Base-by-base conservation (phyloP, 108 stramenopile species). In the Cyclotella cryptica region DNA sequence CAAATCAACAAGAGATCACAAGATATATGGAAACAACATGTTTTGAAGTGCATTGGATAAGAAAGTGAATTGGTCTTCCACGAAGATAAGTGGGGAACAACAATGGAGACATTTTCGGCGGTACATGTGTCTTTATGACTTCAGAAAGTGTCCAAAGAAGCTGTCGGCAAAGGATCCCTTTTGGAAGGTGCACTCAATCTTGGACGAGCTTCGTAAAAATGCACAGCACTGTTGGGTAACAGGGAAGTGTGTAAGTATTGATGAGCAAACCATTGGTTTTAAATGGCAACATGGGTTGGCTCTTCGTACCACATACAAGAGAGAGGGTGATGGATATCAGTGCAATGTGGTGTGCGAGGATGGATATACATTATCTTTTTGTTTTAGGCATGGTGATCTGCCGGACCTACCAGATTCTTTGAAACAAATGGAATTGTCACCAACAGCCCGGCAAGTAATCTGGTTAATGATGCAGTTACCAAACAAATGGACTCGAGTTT, bases 181-280 rank as follows among this genome's bases (percentile, higher is more conserved):
- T 7, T 72, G 59, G 59, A 72, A 72, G 61, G 60, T 72, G 22
- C 43, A 10, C 10, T 6, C n/a, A 21, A 21, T 72, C 0, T 14
- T 72, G 7, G 35, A 49, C 0, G 28, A 44, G 0, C 27, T 74
- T 17, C 39, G 51, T 19, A 64, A 54, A 12, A 61, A 66, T 21
- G 10, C 41, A 19, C 26, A 54, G 63, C 10, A 22, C 12, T 53
- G 49, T 47, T 74, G 74, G 74, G 40, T 74, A 0, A 52, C 52
- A 26, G 76, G 76, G 55, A 72, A 78, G 29, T 40, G 27, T 40
- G 77, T 78, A 0, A 15, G 71, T 17, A 28, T 64, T 53, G 75
- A 82, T 54, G 75, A 82, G 71, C 75, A 77, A 64, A 82, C 75
- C 0, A 51, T 76, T 41, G 66, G 73, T 4, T 80, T 80, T 30